Base-by-base conservation (phyloP, 1,284 basidiomycete species). In the Ceratobasidium sp. region DNA sequence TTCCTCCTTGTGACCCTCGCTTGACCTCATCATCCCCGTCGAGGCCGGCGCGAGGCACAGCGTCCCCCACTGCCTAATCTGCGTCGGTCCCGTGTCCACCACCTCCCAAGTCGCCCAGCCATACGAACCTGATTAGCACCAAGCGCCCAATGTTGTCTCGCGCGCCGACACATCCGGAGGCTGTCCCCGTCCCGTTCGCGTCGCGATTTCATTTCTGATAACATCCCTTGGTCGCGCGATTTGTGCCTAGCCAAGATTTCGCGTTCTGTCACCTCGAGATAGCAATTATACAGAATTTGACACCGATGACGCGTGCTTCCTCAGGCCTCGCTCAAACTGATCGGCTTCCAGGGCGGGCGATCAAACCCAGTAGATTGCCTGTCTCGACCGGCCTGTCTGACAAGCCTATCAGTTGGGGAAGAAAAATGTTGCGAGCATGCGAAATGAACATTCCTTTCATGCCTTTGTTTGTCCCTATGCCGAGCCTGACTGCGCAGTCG, bases 181-280 rank as follows among this genome's bases (percentile, higher is more conserved):
- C 59, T 63, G 44, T 63, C 36, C 47, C 17, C 62, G 6, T 41
- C 60, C 41, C 14, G 19, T 8, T 51, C 62, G 62, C 62, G 45
- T 64, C 62, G 47, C 62, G 19, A 51, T 50, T 64, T 51, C 41
- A 44, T 50, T 48, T 17, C 45, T 64, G 22, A 22, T 64, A n/a
- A 22, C 41, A 44, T 45, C 59, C 11, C 41, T 60, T 60, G 15
- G 17, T 64, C 62, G 62, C 29, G 41, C 63, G 63, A 65, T 65
- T 5, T 65, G 63, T 65, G 22, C 63, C 63, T 65, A 45, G 63
- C 63, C 63, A 65, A 65, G 63, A 24, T 50, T 50, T 33, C 63
- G 63, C 63, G 63, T 65, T 57, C 36, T 57, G 53, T 33, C 11
- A 36, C 6, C 29, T 48, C 19, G 6, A 48, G 63, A 65, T 65